phyloP scores from a whole-genome alignment of 2,329 filamentous ascomycete species.

The Cladosporium austrohemisphaericum region DNA sequence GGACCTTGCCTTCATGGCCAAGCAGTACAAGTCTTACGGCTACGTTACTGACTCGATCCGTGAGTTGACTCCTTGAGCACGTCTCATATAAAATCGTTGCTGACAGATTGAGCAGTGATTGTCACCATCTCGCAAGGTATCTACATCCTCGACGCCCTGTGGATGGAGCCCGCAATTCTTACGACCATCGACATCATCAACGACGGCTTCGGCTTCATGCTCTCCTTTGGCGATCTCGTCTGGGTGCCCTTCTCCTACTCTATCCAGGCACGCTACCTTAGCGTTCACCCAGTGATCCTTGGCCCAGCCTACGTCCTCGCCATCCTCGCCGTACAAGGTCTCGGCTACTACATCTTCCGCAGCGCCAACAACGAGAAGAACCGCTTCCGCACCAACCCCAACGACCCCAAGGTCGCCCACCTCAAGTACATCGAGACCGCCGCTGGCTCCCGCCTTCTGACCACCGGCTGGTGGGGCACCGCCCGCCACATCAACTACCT shows the following conservation, averaged over 20 bases:
- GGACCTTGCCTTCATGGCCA: slow-evolving; percentile 77
- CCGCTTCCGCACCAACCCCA: slow-evolving; percentile 80
- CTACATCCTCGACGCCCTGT: slow-evolving; percentile 80
- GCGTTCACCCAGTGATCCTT: slow-evolving; percentile 75
- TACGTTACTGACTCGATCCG: slow-evolving; percentile 78
- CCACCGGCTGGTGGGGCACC: slow-evolving; percentile 88
- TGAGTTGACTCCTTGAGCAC: slow-evolving; percentile 18
- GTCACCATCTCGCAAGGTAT: slow-evolving; percentile 72
- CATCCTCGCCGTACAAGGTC: slow-evolving; percentile 63
- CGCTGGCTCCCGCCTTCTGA: slow-evolving; percentile 74
- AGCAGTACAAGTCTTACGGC: slow-evolving; percentile 82
- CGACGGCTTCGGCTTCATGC: slow-evolving; percentile 94
- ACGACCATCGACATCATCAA: slow-evolving; percentile 93
- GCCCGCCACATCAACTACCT: slow-evolving; percentile 94
- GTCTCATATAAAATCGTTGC: neutral
- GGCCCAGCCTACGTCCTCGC: slow-evolving; percentile 62
- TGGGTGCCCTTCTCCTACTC: slow-evolving; percentile 93
- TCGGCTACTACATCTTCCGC: slow-evolving; percentile 90
- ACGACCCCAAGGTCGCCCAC: slow-evolving; percentile 72
- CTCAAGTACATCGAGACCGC: slow-evolving; percentile 83
- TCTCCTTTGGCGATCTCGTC: slow-evolving; percentile 84
- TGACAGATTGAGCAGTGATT: slow-evolving; percentile 47
- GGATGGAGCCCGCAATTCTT: slow-evolving; percentile 82
- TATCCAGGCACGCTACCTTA: slow-evolving; percentile 78
- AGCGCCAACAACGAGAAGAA: slow-evolving; percentile 95